Conservation (phyloP, 148 eudicot genomes). For the Silene conica region DNA sequence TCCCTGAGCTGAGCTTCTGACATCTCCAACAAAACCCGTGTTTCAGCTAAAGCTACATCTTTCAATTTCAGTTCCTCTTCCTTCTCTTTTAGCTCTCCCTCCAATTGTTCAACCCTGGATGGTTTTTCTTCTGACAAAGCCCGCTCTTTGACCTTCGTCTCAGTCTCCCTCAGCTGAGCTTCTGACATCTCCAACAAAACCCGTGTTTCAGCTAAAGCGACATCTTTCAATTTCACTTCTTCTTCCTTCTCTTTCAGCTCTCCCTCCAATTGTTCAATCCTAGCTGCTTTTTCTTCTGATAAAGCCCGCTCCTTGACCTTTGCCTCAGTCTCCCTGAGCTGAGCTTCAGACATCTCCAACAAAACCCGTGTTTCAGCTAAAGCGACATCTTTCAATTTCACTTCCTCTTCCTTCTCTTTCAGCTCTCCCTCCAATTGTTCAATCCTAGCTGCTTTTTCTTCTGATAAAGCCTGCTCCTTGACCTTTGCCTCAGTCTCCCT, state of each 20-base stretch:
- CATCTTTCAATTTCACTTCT: slow-evolving; percentile 17
- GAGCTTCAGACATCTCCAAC: neutral
- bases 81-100: slow-evolving; percentile 42
- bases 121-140: slow-evolving; percentile 31
- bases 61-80: slow-evolving; percentile 30
- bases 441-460: slow-evolving; percentile 38
- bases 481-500: neutral
- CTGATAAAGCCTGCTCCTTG: slow-evolving; percentile 13
- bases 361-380: too few species aligned
- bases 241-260: slow-evolving; percentile 38
- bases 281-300: slow-evolving; percentile 35
- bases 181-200: neutral
- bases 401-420: slow-evolving; percentile 33
- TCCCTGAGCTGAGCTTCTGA: too few species aligned
- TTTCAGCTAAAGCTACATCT: too few species aligned
- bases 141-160: too few species aligned
- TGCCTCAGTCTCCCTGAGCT: neutral
- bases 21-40: neutral
- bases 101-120: slow-evolving; percentile 42
- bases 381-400: neutral
- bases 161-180: neutral
- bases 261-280: slow-evolving; percentile 46
- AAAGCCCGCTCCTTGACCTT: neutral
- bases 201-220: too few species aligned
- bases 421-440: slow-evolving; percentile 51